phyloP scores from a whole-genome alignment of 2,329 filamentous ascomycete species.

The Colletotrichum orbiculare region DNA sequence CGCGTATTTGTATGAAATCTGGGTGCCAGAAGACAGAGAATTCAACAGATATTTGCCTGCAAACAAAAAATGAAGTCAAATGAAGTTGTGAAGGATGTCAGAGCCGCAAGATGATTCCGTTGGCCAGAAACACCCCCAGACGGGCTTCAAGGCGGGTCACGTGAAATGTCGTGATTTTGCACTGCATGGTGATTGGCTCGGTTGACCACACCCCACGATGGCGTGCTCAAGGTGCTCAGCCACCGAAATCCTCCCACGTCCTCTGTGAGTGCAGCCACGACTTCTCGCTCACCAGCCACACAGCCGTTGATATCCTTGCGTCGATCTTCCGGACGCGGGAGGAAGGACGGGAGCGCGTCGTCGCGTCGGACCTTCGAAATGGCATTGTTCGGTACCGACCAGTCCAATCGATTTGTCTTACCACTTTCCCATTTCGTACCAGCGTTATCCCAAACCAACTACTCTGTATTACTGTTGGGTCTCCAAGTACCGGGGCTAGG shows the following conservation, averaged over 20 bases:
- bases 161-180: conserved; percentile 40
- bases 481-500: neutral
- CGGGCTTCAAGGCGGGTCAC: conserved; percentile 26
- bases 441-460: conserved; percentile 7
- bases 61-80: conserved; percentile 4
- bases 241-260: neutral
- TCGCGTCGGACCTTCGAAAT: conserved; percentile 26
- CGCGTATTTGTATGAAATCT: conserved; percentile 14
- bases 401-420: conserved; percentile 8
- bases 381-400: conserved; percentile 29
- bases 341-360: conserved; percentile 19
- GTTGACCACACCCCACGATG: conserved; percentile 17
- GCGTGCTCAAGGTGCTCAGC: conserved; percentile 29
- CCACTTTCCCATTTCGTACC: conserved; percentile 13
- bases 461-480: neutral
- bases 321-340: conserved; percentile 3
- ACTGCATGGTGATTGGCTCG: conserved; percentile 29
- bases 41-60: conserved; percentile 22
- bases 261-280: neutral
- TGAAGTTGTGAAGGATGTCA: conserved; percentile 32
- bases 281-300: conserved; percentile 13
- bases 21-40: conserved; percentile 34
- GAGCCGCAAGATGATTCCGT: conserved; percentile 32
- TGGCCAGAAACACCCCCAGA: conserved; percentile 27
- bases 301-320: conserved; percentile 7